Evolutionary conservation across 768 basidiomycete genomes (phyloP).

Genomic region (Hysterangium stoloniferum): DNA sequence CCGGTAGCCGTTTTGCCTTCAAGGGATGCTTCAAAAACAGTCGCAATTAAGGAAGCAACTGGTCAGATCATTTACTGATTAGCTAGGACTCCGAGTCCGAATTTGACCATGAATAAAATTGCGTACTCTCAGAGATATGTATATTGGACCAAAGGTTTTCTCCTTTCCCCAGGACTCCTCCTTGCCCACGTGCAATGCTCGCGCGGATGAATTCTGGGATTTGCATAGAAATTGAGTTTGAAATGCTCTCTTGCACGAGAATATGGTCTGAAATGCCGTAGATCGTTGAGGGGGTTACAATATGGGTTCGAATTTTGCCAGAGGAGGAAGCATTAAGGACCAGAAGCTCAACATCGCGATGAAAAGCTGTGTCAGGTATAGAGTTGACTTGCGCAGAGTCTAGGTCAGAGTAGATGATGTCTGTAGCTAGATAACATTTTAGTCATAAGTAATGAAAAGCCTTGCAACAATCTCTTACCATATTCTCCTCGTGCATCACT

Average conservation of each 20-base stretch:
- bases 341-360: conserved; percentile 42
- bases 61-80: neutral
- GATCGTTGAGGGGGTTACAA: conserved; percentile 49
- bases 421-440: conserved; percentile 5
- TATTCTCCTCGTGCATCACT: conserved; percentile 11
- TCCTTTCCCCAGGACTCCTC: conserved; percentile 49
- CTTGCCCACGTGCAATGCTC: conserved; percentile 32
- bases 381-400: conserved; percentile 39
- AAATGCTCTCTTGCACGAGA: conserved; percentile 44
- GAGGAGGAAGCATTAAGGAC: conserved; percentile 38
- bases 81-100: neutral
- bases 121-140: conserved; percentile 31
- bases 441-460: neutral
- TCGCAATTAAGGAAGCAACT: conserved; percentile 27
- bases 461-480: too few species aligned
- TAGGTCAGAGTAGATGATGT: conserved; percentile 26
- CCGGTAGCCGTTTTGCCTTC: conserved; percentile 25
- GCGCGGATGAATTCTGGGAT: conserved; percentile 21
- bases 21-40: conserved; percentile 36
- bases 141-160: conserved; percentile 54
- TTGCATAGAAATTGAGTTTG: conserved; percentile 36
- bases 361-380: conserved; percentile 37
- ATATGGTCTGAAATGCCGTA: conserved; percentile 44
- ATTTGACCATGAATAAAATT: neutral
- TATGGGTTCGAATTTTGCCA: conserved; percentile 36